phyloP scores from a whole-genome alignment of 441 rosid species.

The Gossypium laxum region DNA sequence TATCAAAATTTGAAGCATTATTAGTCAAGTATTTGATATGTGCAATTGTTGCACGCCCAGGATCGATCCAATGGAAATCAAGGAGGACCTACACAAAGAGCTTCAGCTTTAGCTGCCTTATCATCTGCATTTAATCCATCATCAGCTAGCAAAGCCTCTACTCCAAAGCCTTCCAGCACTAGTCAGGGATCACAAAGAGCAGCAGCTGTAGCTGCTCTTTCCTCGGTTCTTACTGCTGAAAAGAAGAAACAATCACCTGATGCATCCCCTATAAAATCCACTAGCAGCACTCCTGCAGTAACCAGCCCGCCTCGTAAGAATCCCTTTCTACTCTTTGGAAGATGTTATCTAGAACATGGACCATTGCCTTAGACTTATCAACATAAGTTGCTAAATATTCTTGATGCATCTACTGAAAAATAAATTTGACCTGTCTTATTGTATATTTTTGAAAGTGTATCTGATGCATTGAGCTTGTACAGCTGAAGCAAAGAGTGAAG shows the following conservation, averaged over 20 bases:
- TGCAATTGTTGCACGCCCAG: constrained; percentile 28
- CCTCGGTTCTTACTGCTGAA: constrained; percentile 86
- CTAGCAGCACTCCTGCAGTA: constrained; percentile 48
- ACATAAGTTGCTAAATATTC: neutral
- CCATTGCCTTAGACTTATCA: neutral
- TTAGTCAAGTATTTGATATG: constrained; percentile 1
- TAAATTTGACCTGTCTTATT: constrained; percentile 3
- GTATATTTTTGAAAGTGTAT: constrained; percentile 1
- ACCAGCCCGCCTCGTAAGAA: constrained; percentile 38
- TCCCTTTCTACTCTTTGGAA: neutral
- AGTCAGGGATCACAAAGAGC: constrained; percentile 87
- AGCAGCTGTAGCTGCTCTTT: constrained; percentile 98
- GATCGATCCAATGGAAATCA: constrained; percentile 63
- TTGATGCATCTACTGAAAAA: neutral
- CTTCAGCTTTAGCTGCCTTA: constrained; percentile 94
- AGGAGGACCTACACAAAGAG: constrained; percentile 79
- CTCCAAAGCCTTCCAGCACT: constrained; percentile 40
- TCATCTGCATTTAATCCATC: constrained; percentile 68
- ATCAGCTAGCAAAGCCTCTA: constrained; percentile 37
- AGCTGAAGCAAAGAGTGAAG: constrained; percentile 27
- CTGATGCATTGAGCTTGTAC: neutral
- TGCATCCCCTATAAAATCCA: constrained; percentile 49
- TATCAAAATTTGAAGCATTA: neutral
- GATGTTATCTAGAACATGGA: neutral
- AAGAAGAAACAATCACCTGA: constrained; percentile 57